Percentiles rank a stretch among this genome's conserved stretches.
These are phyloP conservation scores for Diaporthe batatas DNA, from an alignment of 2,329 filamentous ascomycete genomes.

Conservation along the genomic window DNA sequence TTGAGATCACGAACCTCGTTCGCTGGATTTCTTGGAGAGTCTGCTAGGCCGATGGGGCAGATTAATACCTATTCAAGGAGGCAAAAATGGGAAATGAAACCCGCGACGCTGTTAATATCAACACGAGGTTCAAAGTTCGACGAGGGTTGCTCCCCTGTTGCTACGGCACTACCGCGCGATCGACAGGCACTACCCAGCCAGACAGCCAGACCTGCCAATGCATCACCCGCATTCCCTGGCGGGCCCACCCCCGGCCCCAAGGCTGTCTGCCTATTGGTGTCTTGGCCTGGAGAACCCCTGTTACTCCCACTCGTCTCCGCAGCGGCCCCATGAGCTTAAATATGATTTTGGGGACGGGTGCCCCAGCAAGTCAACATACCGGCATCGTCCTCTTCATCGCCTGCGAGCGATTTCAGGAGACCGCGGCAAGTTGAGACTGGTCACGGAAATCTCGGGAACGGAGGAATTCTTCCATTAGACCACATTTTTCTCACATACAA, in stretches of 20 bases:
- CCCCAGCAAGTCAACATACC: not conserved
- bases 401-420: not conserved
- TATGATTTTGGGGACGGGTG: conserved; percentile 2
- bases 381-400: not conserved
- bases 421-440: not conserved
- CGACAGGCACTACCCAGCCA: conserved; percentile 26
- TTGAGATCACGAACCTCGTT: not conserved
- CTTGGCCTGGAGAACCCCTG: conserved; percentile 30
- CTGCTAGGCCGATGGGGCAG: not conserved
- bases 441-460: too few relatives aligned
- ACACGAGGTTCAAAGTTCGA: conserved; percentile 22
- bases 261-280: conserved; percentile 7
- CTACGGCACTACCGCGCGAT: conserved; percentile 34
- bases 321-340: conserved; percentile 38
- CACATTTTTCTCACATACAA: not conserved
- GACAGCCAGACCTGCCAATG: conserved; percentile 11
- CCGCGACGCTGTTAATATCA: conserved; percentile 7
- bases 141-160: conserved; percentile 32
- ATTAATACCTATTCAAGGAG: too few relatives aligned
- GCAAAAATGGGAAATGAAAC: not conserved
- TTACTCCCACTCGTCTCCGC: conserved; percentile 12
- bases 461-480: not conserved
- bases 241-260: not conserved
- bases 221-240: not conserved
- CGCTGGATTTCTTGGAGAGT: not conserved